Percentiles rank a stretch among this genome's conserved stretches.
Conservation (phyloP, 2,329 filamentous ascomycete genomes). For the Scedosporium minutisporum region DNA sequence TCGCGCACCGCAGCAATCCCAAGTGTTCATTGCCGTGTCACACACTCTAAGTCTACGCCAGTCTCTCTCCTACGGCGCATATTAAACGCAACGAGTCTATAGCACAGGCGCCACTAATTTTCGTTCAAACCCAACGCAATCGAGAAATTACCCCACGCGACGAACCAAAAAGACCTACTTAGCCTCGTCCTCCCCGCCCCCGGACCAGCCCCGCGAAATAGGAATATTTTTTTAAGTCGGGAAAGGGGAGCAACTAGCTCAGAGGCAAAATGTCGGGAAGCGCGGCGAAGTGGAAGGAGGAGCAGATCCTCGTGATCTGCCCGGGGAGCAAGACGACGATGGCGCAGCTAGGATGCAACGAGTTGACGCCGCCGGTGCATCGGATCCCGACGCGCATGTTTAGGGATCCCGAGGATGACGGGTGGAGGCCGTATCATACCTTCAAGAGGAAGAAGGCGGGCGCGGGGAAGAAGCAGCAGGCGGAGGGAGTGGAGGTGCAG, state of each 20-base stretch:
- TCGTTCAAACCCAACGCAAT: too few relatives aligned
- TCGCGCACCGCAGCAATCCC: too few relatives aligned
- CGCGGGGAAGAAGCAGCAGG: slow-evolving; percentile 20
- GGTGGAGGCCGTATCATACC: slow-evolving; percentile 67
- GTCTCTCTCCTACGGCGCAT: too few relatives aligned
- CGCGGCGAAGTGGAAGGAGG: slow-evolving; percentile 52
- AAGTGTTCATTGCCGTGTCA: too few relatives aligned
- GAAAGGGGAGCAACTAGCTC: neutral
- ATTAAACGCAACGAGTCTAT: too few relatives aligned
- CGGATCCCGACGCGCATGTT: slow-evolving; percentile 95
- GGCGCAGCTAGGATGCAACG: slow-evolving; percentile 80
- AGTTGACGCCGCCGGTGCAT: slow-evolving; percentile 82
- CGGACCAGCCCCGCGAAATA: neutral
- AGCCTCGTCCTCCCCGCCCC: too few relatives aligned
- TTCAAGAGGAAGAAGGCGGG: slow-evolving; percentile 49
- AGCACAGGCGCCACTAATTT: too few relatives aligned
- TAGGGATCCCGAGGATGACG: slow-evolving; percentile 67
- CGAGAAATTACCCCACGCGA: too few relatives aligned
- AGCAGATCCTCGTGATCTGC: slow-evolving; percentile 61
- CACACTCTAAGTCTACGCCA: too few relatives aligned
- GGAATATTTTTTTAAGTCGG: neutral
- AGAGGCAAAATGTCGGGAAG: slow-evolving; percentile 39
- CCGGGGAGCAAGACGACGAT: slow-evolving; percentile 83
- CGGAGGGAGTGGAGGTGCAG: slow-evolving; percentile 20
- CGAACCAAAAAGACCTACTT: too few relatives aligned